phyloP scores from a whole-genome alignment of 2,329 filamentous ascomycete species.

The Aspergillus melleus region DNA sequence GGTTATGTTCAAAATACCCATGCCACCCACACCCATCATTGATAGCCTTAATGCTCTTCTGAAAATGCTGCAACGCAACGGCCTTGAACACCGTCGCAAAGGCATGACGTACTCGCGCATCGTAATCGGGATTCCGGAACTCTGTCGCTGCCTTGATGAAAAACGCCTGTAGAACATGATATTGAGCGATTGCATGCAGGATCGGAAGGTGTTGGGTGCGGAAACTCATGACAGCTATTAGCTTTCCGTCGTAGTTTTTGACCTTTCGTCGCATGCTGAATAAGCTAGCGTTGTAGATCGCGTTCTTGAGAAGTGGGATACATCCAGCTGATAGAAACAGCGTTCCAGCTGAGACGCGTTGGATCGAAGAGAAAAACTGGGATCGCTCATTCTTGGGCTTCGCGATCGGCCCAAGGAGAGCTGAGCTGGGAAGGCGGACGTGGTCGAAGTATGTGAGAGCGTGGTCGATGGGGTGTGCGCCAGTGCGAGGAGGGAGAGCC shows the following conservation, averaged over 20 bases:
- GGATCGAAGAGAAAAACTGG: constrained; percentile 15
- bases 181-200: constrained; percentile 21
- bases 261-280: constrained; percentile 14
- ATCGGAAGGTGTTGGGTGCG: constrained; percentile 28
- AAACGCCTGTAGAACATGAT: constrained; percentile 18
- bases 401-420: constrained; percentile 19
- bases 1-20: constrained; percentile 13
- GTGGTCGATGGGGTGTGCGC: constrained; percentile 19
- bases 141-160: not conserved
- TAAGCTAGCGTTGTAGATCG: constrained; percentile 18
- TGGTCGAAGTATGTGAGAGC: constrained; percentile 21
- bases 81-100: constrained; percentile 17
- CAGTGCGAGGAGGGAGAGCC: constrained; percentile 7
- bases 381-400: constrained; percentile 12
- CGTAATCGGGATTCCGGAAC: not conserved
- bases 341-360: constrained; percentile 20
- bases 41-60: constrained; percentile 9
- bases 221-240: constrained; percentile 21
- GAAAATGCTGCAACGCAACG: constrained; percentile 4
- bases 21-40: constrained; percentile 17
- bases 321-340: constrained; percentile 12
- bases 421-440: constrained; percentile 18
- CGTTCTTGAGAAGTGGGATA: constrained; percentile 21
- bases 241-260: not conserved
- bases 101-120: constrained; percentile 2